Percentiles rank a stretch among this genome's conserved stretches.
Evolutionary conservation across 176 grass and related monocot species (phyloP).

Genomic region (Puya raimondii): DNA sequence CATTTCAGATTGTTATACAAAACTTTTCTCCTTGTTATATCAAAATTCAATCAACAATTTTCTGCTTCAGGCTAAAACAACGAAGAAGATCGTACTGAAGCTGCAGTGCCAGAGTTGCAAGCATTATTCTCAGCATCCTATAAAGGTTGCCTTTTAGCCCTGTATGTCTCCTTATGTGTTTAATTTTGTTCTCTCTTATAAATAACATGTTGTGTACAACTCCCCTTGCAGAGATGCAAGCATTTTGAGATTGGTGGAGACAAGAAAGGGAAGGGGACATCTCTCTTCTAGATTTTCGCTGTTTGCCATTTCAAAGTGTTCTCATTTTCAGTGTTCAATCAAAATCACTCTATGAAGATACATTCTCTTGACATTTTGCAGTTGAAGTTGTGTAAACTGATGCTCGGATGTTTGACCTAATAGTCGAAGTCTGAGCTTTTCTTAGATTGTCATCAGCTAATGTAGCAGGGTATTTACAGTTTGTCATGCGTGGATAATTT

Average conservation of each 20-base stretch:
- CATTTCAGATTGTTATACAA: not conserved
- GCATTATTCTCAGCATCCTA: slow-evolving; percentile 25
- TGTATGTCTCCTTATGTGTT: not conserved
- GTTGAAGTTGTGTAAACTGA: too few species aligned
- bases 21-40: not conserved
- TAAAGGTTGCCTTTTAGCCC: slow-evolving; percentile 7
- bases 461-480: too few species aligned
- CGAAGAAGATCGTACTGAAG: slow-evolving; percentile 26
- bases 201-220: not conserved
- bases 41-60: not conserved
- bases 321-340: too few species aligned
- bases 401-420: too few species aligned
- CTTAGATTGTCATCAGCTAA: too few species aligned
- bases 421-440: too few species aligned
- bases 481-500: too few species aligned
- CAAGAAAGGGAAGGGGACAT: slow-evolving; percentile 68
- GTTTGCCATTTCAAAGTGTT: too few species aligned
- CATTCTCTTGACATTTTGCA: too few species aligned
- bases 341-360: too few species aligned
- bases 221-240: slow-evolving; percentile 43
- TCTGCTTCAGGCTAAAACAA: slow-evolving; percentile 17
- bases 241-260: slow-evolving; percentile 63
- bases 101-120: slow-evolving; percentile 27
- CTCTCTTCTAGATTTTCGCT: slow-evolving; percentile 36
- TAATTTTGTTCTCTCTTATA: not conserved